These are phyloP conservation scores for Tephrocybe sp. DNA, from an alignment of 768 basidiomycete species.

Conservation along the genomic window DNA sequence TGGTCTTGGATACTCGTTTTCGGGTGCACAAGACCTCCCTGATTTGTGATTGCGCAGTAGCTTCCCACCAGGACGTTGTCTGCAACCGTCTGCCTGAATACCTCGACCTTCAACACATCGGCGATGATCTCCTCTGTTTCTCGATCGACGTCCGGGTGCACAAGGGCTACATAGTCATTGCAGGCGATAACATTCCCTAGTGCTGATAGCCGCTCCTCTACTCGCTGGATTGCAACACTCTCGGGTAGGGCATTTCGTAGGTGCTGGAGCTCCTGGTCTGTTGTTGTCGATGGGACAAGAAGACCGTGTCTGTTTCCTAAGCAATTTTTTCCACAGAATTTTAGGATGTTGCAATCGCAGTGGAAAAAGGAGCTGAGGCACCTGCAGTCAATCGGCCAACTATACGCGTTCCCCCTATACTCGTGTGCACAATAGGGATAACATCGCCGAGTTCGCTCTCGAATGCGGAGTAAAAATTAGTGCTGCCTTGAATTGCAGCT, in stretches of 20 bases:
- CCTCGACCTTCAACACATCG: conserved; percentile 98
- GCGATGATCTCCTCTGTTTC: conserved; percentile 99
- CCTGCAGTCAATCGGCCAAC: conserved; percentile 92
- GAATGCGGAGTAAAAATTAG: conserved; percentile 98
- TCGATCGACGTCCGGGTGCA: conserved; percentile 96
- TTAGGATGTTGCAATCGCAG: neutral
- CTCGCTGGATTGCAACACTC: conserved; percentile 88
- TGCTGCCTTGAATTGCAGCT: conserved; percentile 88
- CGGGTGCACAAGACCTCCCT: conserved; percentile 97
- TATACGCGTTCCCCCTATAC: conserved; percentile 92
- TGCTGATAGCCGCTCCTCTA: conserved; percentile 96
- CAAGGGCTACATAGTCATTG: conserved; percentile 98
- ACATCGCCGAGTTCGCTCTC: conserved; percentile 93
- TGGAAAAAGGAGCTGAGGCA: conserved; percentile 25
- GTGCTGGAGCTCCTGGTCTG: conserved; percentile 98
- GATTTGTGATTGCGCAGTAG: conserved; percentile 94
- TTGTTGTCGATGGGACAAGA: conserved; percentile 92
- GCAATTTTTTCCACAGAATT: neutral
- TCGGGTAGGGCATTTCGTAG: conserved; percentile 95
- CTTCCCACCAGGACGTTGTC: conserved; percentile 96
- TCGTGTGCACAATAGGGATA: conserved; percentile 94
- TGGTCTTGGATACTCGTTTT: conserved; percentile 97
- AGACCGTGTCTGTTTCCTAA: conserved; percentile 95
- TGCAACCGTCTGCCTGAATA: conserved; percentile 96
- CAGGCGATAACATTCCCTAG: conserved; percentile 98